These are phyloP conservation scores for Raphanus raphanistrum DNA, from an alignment of 345 rosid species.

Conservation along the genomic window DNA sequence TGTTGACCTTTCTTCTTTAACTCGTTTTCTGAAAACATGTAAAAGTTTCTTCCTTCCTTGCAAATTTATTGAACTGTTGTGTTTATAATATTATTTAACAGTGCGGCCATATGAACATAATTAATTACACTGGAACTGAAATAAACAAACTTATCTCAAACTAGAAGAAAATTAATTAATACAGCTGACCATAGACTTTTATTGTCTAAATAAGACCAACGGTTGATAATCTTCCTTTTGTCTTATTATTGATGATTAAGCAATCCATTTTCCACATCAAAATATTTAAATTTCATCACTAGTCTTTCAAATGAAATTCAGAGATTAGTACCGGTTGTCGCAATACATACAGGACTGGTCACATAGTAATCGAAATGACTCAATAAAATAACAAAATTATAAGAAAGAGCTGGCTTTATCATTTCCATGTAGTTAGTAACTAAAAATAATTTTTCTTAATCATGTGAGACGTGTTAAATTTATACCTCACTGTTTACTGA, in stretches of 20 bases:
- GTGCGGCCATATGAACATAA: conserved; percentile 22
- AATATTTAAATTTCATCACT: conserved; percentile 15
- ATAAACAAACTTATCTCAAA: conserved; percentile 32
- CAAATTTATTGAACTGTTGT: conserved; percentile 9
- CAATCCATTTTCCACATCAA: conserved; percentile 27
- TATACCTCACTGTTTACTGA: not conserved
- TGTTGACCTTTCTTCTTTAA: conserved; percentile 43
- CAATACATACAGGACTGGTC: not conserved
- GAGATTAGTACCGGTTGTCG: not conserved
- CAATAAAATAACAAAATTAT: not conserved
- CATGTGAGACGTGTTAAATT: conserved; percentile 21
- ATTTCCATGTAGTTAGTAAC: not conserved
- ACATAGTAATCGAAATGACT: not conserved
- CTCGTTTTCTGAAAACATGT: conserved; percentile 22
- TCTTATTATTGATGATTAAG: conserved; percentile 30
- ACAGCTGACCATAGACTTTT: conserved; percentile 38
- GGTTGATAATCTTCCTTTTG: conserved; percentile 29
- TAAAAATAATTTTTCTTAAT: conserved; percentile 4
- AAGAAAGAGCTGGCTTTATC: not conserved
- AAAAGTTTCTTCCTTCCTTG: not conserved
- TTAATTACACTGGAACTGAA: conserved; percentile 21
- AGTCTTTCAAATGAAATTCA: not conserved
- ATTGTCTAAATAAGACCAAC: conserved; percentile 36
- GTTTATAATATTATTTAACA: conserved; percentile 6
- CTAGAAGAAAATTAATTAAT: conserved; percentile 10